These are phyloP conservation scores for Vigna radiata DNA, from an alignment of 306 rosid genomes.

Conservation along the genomic window DNA sequence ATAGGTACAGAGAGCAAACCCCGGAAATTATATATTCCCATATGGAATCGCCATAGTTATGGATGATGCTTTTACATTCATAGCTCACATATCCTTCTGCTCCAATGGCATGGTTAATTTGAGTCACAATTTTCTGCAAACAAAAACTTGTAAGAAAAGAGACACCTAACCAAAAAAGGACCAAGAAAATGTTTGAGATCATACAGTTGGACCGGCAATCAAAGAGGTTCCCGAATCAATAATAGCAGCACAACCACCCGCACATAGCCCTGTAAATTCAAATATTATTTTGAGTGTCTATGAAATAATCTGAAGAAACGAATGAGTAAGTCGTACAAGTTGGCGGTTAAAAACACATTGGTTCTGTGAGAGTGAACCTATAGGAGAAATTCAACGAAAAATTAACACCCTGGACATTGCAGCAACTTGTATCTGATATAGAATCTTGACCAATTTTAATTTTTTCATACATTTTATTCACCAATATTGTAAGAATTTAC, in stretches of 20 bases:
- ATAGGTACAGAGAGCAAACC: conserved; percentile 52
- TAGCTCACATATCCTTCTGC: conserved; percentile 67
- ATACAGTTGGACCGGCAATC: conserved; percentile 85
- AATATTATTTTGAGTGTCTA: background rate
- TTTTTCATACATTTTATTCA: background rate
- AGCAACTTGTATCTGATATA: background rate
- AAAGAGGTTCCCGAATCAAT: conserved; percentile 91
- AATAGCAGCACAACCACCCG: conserved; percentile 75
- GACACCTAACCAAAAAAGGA: background rate
- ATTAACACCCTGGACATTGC: background rate
- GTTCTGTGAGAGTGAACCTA: background rate
- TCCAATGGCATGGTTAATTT: conserved; percentile 82
- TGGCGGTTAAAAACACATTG: background rate
- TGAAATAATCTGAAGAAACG: conserved; percentile 9
- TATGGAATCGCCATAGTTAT: conserved; percentile 60
- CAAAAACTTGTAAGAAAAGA: conserved; percentile 37
- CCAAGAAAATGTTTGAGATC: conserved; percentile 24
- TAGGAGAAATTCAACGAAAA: background rate
- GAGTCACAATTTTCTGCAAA: conserved; percentile 64
- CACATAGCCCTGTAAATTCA: conserved; percentile 70
- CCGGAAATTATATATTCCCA: conserved; percentile 68
- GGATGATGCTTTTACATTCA: conserved; percentile 71
- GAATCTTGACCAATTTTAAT: background rate
- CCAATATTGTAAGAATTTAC: background rate
- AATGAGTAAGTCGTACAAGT: background rate